Percentiles rank a stretch among this genome's conserved stretches.
phyloP scores from a whole-genome alignment of 2,329 filamentous ascomycete species.

The Cladorrhinum sp. region DNA sequence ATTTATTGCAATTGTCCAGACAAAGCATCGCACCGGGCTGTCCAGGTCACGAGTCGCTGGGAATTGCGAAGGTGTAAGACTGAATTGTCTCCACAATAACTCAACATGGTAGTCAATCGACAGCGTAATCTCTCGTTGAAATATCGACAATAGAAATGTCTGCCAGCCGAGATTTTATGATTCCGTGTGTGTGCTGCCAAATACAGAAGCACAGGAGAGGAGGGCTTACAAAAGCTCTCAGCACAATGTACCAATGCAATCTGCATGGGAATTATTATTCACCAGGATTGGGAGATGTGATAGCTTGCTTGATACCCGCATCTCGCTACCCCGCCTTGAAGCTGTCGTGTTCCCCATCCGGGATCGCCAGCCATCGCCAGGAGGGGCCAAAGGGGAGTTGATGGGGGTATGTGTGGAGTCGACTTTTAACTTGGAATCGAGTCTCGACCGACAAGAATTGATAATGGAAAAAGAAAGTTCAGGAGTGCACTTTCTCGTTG shows the following conservation, averaged over 20 bases:
- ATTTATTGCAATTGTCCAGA: not conserved
- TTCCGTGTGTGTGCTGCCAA: not conserved
- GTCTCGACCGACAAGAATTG: not conserved
- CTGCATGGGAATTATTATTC: not conserved
- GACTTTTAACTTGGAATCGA: not conserved
- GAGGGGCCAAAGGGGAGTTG: conserved; percentile 6
- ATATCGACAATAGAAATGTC: not conserved
- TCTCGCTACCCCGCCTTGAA: conserved; percentile 16
- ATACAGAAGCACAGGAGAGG: not conserved
- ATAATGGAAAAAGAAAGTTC: not conserved
- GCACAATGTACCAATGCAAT: not conserved
- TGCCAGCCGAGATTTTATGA: not conserved
- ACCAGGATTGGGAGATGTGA: not conserved
- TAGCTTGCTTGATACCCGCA: conserved; percentile 10
- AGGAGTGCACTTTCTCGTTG: no score
- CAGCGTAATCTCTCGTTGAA: not conserved
- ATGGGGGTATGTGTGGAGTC: not conserved
- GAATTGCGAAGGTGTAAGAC: conserved; percentile 6
- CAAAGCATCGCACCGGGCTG: not conserved
- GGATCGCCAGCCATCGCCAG: conserved; percentile 8
- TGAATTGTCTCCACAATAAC: conserved; percentile 13
- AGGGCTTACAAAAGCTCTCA: not conserved
- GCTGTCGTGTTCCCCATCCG: conserved; percentile 17
- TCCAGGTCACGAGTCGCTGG: conserved; percentile 13
- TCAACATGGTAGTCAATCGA: conserved; percentile 10